Conservation (phyloP, 2,329 filamentous ascomycete species). For the Passalora sequoiae region DNA sequence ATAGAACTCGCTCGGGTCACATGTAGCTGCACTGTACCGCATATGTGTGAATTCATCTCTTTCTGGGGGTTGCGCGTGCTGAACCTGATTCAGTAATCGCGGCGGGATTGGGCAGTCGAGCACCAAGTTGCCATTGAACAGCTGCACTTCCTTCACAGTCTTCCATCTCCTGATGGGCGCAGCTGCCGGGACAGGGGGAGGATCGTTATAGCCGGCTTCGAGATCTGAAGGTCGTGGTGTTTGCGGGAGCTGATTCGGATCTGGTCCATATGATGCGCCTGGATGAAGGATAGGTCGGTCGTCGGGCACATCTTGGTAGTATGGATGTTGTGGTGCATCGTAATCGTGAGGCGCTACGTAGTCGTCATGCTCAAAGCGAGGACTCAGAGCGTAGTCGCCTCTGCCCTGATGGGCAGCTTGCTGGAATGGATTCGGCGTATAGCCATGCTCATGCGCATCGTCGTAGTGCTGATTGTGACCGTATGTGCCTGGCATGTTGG, state of each 20-base stretch:
- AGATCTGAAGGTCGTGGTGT: conserved; percentile 36
- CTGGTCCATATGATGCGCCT: conserved; percentile 57
- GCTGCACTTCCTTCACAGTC: conserved; percentile 90
- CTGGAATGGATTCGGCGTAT: conserved; percentile 39
- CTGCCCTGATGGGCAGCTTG: conserved; percentile 38
- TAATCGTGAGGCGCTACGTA: conserved; percentile 66
- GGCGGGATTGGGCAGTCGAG: conserved; percentile 95
- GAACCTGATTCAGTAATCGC: conserved; percentile 76
- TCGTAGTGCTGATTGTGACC: conserved; percentile 60
- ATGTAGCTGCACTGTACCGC: conserved; percentile 91
- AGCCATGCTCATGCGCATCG: conserved; percentile 42
- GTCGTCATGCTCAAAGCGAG: conserved; percentile 70
- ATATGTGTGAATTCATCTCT: conserved; percentile 87
- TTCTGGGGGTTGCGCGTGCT: conserved; percentile 71
- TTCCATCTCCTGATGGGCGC: conserved; percentile 82
- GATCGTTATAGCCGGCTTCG: conserved; percentile 38
- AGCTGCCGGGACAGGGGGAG: conserved; percentile 49
- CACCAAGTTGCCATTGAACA: conserved; percentile 95
- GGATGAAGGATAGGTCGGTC: conserved; percentile 69
- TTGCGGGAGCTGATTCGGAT: conserved; percentile 46
- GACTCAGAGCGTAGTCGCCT: conserved; percentile 61
- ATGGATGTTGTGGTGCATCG: conserved; percentile 41
- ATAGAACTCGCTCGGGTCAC: conserved; percentile 84
- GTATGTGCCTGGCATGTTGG: conserved; percentile 60
- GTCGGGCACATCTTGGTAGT: conserved; percentile 64